Percentiles rank a stretch among this genome's conserved stretches.
Conservation (phyloP, 2,329 filamentous ascomycete genomes). For the Dactylellina drechsleri region DNA sequence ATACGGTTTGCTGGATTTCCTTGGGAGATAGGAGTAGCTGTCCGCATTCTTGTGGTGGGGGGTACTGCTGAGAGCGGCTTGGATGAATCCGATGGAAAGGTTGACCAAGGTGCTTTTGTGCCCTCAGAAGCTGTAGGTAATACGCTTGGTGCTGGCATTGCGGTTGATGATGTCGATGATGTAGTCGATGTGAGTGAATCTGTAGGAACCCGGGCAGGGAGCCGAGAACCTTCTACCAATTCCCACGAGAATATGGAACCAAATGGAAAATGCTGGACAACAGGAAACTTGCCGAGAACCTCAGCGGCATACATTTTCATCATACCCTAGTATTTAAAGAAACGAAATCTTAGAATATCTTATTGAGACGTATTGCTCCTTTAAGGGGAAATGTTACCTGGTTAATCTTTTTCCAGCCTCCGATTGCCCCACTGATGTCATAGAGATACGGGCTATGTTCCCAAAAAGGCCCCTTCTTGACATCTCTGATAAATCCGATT, state of each 20-base stretch:
- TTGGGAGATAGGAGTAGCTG: conserved; percentile 27
- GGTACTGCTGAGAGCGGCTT: conserved; percentile 1
- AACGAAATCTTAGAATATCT: not conserved
- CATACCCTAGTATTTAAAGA: conserved; percentile 76
- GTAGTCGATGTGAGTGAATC: conserved; percentile 2
- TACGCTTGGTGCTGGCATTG: conserved; percentile 19
- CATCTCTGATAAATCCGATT: conserved; percentile 95
- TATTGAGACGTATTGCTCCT: not conserved
- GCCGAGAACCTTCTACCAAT: conserved; percentile 20
- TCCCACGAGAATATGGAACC: conserved; percentile 82
- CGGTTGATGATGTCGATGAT: conserved; percentile 17
- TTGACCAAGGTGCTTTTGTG: conserved; percentile 52
- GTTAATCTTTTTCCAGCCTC: conserved; percentile 99
- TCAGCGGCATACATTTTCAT: conserved; percentile 99
- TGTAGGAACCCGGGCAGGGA: not conserved
- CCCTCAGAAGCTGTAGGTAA: conserved; percentile 6
- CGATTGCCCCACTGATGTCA: conserved; percentile 89
- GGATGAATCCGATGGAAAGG: conserved; percentile 33
- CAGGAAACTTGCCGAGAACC: conserved; percentile 94
- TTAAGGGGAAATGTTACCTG: conserved; percentile 66
- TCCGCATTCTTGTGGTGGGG: conserved; percentile 39
- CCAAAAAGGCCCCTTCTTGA: conserved; percentile 97
- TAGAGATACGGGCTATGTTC: conserved; percentile 93
- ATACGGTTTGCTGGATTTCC: conserved; percentile 34
- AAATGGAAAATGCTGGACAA: conserved; percentile 95